These are phyloP conservation scores for Sphaceloma murrayae DNA, from an alignment of 2,329 filamentous ascomycete genomes.

Conservation along the genomic window DNA sequence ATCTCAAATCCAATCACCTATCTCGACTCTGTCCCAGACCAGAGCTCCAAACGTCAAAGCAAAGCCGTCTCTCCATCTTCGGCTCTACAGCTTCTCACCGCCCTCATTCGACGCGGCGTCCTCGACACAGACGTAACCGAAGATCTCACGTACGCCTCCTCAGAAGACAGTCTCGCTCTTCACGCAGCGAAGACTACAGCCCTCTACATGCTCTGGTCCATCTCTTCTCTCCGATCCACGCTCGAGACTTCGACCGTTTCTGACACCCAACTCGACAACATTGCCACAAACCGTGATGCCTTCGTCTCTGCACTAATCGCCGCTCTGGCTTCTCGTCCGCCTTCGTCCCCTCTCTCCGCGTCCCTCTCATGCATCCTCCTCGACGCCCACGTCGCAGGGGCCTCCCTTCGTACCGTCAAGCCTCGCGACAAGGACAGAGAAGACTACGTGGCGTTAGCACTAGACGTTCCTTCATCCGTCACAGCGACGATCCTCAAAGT, in stretches of 20 bases:
- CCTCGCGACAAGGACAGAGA: slow-evolving; percentile 31
- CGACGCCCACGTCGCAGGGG: slow-evolving; percentile 73
- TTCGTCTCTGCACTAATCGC: slow-evolving; percentile 31
- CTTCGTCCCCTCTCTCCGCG: slow-evolving; percentile 61
- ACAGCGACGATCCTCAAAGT: slow-evolving; percentile 62
- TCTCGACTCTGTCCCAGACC: slow-evolving; percentile 49
- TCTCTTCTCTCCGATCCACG: slow-evolving; percentile 40
- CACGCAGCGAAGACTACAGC: slow-evolving; percentile 67
- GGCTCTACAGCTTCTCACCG: slow-evolving; percentile 59
- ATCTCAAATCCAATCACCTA: slow-evolving; percentile 68
- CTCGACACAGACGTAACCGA: slow-evolving; percentile 44
- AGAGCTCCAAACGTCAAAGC: slow-evolving; percentile 25
- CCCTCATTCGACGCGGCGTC: slow-evolving; percentile 64
- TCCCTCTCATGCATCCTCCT: slow-evolving; percentile 67
- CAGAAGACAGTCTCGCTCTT: slow-evolving; percentile 69
- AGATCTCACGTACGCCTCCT: slow-evolving; percentile 55
- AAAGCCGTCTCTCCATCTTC: slow-evolving; percentile 23
- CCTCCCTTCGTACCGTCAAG: slow-evolving; percentile 45
- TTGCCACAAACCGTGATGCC: slow-evolving; percentile 42
- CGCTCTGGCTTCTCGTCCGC: slow-evolving; percentile 37
- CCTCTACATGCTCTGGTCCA: slow-evolving; percentile 95
- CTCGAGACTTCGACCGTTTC: slow-evolving; percentile 34
- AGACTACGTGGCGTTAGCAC: slow-evolving; percentile 53
- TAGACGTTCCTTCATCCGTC: slow-evolving; percentile 56
- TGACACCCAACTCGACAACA: slow-evolving; percentile 50